Base-by-base conservation (phyloP, 257 asterid species). In the Anisodus tanguticus region DNA sequence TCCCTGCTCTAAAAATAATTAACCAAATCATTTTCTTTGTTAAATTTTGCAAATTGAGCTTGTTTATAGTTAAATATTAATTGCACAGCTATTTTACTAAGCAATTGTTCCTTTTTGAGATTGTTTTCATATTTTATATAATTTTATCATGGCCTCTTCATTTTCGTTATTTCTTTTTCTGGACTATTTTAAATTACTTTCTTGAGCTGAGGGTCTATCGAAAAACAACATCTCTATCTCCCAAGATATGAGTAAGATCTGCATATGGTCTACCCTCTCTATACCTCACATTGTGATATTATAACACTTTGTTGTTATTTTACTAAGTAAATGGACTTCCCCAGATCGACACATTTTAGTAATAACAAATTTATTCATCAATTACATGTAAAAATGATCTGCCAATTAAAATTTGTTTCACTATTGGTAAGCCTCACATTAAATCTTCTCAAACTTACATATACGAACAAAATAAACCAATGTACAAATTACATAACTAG, bases 381-480 rank as follows among this genome's bases (percentile, higher is more conserved):
- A 76, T 12, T 51, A 51, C 0, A 76, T 26, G 64, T 53, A 51
- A 51, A 31, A 76, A 13, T 7, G 7, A 7, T 13, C 4, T 51
- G 26, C 26, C 47, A 51, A 51, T 53, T n/a, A 22, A 0, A 51
- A 49, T 4, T 72, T 19, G 19, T 1, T 9, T 39, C 45, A 47
- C 19, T 4, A 49, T 15, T 49, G 62, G 45, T 49, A 74, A 49
- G 3, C 31, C n/a, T 49, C 10, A 22, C n/a, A 47, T 45, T 47
- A 49, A 66, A 12, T 15, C 47, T 35, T 15, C 77, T 69, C 69
- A 80, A 84, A 45, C 88, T 83, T 78, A 84, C 70, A 83, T 57
- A 83, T 68, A 53, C 68, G 5, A 53, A 66, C 58, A 43, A 11
- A 41, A 53, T 3, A 84, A 78, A 71, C 59, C 86, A 69, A 63